Percentiles rank a stretch among this genome's conserved stretches.
phyloP scores from a whole-genome alignment of 768 basidiomycete species.

The Amylocystis lapponica region DNA sequence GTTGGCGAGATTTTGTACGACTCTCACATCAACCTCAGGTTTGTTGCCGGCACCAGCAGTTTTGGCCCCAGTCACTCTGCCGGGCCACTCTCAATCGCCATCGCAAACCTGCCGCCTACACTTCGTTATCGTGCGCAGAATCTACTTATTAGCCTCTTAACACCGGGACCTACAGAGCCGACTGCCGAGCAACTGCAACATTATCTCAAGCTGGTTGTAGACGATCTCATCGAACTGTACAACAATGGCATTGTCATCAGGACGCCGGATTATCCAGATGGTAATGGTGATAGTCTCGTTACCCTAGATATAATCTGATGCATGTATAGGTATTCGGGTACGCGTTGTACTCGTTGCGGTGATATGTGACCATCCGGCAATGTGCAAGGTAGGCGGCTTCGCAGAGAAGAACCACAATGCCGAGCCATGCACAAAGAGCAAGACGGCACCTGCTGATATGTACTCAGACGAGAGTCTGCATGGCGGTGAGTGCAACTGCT shows the following conservation, averaged over 20 bases:
- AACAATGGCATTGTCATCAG: constrained; percentile 12
- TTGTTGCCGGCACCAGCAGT: too few species aligned
- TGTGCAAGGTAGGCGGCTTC: too few species aligned
- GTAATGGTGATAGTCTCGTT: neutral
- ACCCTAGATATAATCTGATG: neutral
- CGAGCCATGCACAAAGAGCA: too few species aligned
- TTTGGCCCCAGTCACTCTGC: too few species aligned
- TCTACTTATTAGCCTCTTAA: constrained; percentile 7
- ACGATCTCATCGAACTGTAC: constrained; percentile 14
- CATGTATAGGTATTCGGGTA: constrained; percentile 13
- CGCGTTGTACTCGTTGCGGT: constrained; percentile 18
- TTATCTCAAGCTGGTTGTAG: constrained; percentile 8
- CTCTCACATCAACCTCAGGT: too few species aligned
- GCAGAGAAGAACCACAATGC: too few species aligned
- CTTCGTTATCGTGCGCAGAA: constrained; percentile 11
- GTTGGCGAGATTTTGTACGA: neutral
- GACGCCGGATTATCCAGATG: neutral
- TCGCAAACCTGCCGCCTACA: too few species aligned
- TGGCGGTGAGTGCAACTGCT: constrained; percentile 4
- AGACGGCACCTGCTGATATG: constrained; percentile 8
- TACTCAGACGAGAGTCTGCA: constrained; percentile 3
- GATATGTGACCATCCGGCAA: constrained; percentile 33
- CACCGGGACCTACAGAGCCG: neutral
- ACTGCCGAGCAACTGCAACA: neutral
- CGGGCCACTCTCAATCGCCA: too few species aligned